Evolutionary conservation across 1,139 yeast genomes (phyloP), one percentile per base, ranked within the genome.

Genomic region (Citeromyces hawaiiensis): DNA sequence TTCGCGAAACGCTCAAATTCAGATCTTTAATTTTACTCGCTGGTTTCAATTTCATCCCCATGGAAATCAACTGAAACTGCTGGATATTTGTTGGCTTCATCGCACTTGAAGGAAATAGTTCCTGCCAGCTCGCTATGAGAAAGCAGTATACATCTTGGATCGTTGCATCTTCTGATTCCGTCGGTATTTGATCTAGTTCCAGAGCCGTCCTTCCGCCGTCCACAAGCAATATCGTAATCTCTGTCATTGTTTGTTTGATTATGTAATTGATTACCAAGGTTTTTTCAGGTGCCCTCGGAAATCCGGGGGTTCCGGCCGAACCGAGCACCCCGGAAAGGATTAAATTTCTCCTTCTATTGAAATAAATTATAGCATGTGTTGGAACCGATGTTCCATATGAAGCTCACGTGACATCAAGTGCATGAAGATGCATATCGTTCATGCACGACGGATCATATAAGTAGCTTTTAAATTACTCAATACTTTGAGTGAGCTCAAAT

Each of bases 41-140:
- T 2, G 57, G 55, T 35, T 52, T 47, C 9, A 54, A 38, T 36
- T 55, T 41, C 34, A 40, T 42, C 2, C 59, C 59, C 23, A 52
- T 36, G 41, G 52, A 55, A 4, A 54, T 37, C n/a, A 54, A 38
- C 39, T 54, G 57, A 5, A 54, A 42, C 40, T 51, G 54, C 8
- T 51, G 34, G 15, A 14, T 49, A 4, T 43, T 48, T 14, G 39
- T 31, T 3, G 38, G 21, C 4, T 55, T 54, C 4, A n/a, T 13
- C 9, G 7, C 13, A 16, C 34, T 30, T 4, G 34, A 9, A 10
- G 34, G 34, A 16, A 30, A 30, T 4, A 30, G 16, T 7, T 30
- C 34, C 34, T 30, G 17, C 34, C 34, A 30, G 13, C 17, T 13
- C 4, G 34, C 15, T 4, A 30, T 30, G 7, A 30, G 17, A 13